phyloP scores from a whole-genome alignment of 306 rosid genomes.

The Castanea sativa region DNA sequence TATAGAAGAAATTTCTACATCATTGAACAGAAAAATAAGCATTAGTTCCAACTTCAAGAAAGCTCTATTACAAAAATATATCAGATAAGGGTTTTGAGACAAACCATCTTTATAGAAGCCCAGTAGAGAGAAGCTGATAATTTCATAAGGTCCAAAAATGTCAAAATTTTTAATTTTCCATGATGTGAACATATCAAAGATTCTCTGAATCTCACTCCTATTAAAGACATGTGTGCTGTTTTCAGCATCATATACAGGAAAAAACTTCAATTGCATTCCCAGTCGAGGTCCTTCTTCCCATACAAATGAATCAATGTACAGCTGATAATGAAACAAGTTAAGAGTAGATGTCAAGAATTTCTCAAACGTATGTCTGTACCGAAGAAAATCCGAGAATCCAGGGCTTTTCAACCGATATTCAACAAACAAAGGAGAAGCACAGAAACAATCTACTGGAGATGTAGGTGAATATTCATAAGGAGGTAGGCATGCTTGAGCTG shows the following conservation, averaged over 20 bases:
- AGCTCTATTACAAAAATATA: constrained; percentile 9
- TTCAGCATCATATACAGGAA: constrained; percentile 42
- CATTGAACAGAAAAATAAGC: constrained; percentile 9
- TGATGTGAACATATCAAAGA: constrained; percentile 49
- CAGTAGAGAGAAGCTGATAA: constrained; percentile 37
- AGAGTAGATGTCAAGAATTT: constrained; percentile 47
- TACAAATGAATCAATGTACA: constrained; percentile 37
- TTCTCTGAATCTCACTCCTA: constrained; percentile 48
- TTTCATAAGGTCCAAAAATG: constrained; percentile 83
- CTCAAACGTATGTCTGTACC: constrained; percentile 42
- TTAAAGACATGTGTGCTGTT: constrained; percentile 38
- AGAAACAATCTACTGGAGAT: constrained; percentile 48
- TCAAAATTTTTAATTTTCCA: constrained; percentile 59
- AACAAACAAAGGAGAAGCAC: constrained; percentile 64
- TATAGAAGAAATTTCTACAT: constrained; percentile 1
- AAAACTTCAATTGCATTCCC: constrained; percentile 63
- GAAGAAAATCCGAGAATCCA: constrained; percentile 58
- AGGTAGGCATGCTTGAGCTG: constrained; percentile 52
- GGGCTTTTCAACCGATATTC: constrained; percentile 92
- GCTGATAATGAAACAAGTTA: constrained; percentile 37
- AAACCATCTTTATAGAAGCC: constrained; percentile 51
- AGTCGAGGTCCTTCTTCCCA: constrained; percentile 80
- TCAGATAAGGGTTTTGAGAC: constrained; percentile 38
- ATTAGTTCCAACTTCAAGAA: neutral
- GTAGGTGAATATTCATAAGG: constrained; percentile 49